These are phyloP conservation scores for Porodaedalea pini DNA, from an alignment of 1,284 basidiomycete species.

Conservation along the genomic window DNA sequence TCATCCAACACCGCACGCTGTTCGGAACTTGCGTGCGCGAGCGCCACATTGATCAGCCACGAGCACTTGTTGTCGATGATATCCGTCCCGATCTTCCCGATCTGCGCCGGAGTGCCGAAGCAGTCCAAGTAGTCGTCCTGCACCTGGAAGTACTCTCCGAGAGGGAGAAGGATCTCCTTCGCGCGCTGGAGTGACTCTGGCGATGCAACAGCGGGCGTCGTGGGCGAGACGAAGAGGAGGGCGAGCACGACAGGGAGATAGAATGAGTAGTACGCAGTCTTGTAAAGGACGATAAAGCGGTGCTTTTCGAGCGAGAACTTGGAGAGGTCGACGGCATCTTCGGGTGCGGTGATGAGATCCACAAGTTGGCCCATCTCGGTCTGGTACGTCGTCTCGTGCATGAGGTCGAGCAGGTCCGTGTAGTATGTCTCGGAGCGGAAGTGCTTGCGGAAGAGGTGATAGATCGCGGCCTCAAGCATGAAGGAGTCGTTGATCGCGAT, in stretches of 20 bases:
- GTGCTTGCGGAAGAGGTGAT: slow-evolving; percentile 84
- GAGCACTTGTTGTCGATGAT: slow-evolving; percentile 99
- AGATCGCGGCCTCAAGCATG: slow-evolving; percentile 96
- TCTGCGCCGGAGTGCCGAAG: slow-evolving; percentile 84
- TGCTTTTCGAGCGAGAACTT: slow-evolving; percentile 87
- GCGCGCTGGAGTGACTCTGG: slow-evolving; percentile 75
- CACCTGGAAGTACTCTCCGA: slow-evolving; percentile 98
- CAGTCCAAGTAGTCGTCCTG: slow-evolving; percentile 99
- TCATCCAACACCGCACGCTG: slow-evolving; percentile 64
- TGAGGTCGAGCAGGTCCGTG: slow-evolving; percentile 85
- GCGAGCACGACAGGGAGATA: slow-evolving; percentile 97
- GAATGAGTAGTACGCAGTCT: slow-evolving; percentile 98
- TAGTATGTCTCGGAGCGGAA: slow-evolving; percentile 85
- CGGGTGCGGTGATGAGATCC: slow-evolving; percentile 93
- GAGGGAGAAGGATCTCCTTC: slow-evolving; percentile 81
- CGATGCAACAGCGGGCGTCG: slow-evolving; percentile 65
- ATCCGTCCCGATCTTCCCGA: slow-evolving; percentile 97
- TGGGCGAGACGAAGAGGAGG: slow-evolving; percentile 54
- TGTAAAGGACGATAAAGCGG: slow-evolving; percentile 93
- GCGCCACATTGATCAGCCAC: slow-evolving; percentile 92
- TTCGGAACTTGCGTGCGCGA: slow-evolving; percentile 52
- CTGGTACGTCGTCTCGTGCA: slow-evolving; percentile 90
- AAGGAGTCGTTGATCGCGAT: slow-evolving; percentile 97
- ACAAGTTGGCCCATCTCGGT: slow-evolving; percentile 97
- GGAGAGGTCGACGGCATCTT: slow-evolving; percentile 81